These are phyloP conservation scores for Coniochaeta sp. DNA, from an alignment of 2,329 filamentous ascomycete species.

Conservation along the genomic window DNA sequence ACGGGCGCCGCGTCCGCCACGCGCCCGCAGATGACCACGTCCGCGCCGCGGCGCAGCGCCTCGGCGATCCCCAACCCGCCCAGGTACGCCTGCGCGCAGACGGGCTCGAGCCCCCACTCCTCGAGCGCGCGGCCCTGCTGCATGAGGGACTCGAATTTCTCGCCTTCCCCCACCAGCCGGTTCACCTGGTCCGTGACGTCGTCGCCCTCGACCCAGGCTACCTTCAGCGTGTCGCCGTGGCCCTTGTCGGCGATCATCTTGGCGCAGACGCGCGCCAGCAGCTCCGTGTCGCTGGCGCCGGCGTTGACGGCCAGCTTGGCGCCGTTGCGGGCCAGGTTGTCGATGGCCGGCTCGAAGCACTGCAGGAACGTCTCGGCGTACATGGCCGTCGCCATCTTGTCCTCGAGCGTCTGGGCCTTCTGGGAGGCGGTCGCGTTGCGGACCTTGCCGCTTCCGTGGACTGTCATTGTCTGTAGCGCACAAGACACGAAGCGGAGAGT, in stretches of 20 bases:
- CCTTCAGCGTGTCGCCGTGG: slow-evolving; percentile 16
- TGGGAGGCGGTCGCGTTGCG: not conserved
- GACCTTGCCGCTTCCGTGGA: slow-evolving; percentile 15
- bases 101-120: slow-evolving; percentile 9
- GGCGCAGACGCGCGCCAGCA: slow-evolving; percentile 5
- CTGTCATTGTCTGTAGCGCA: slow-evolving; percentile 9
- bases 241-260: slow-evolving; percentile 8
- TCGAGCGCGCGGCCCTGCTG: slow-evolving; percentile 6
- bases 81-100: slow-evolving; percentile 25
- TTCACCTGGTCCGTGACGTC: slow-evolving; percentile 16
- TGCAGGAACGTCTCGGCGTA: not conserved
- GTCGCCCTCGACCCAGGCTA: slow-evolving; percentile 25
- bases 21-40: slow-evolving; percentile 30
- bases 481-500: too few relatives aligned
- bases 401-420: not conserved
- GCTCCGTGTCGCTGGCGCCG: slow-evolving; percentile 20
- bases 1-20: slow-evolving; percentile 33
- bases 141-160: slow-evolving; percentile 9
- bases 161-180: slow-evolving; percentile 6
- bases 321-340: slow-evolving; percentile 13
- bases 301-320: slow-evolving; percentile 25
- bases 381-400: not conserved
- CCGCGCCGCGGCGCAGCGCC: slow-evolving; percentile 22
- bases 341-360: slow-evolving; percentile 19
- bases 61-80: slow-evolving; percentile 31